phyloP scores from a whole-genome alignment of 371 early-diverging fungal species.

The Mortierella sp. region DNA sequence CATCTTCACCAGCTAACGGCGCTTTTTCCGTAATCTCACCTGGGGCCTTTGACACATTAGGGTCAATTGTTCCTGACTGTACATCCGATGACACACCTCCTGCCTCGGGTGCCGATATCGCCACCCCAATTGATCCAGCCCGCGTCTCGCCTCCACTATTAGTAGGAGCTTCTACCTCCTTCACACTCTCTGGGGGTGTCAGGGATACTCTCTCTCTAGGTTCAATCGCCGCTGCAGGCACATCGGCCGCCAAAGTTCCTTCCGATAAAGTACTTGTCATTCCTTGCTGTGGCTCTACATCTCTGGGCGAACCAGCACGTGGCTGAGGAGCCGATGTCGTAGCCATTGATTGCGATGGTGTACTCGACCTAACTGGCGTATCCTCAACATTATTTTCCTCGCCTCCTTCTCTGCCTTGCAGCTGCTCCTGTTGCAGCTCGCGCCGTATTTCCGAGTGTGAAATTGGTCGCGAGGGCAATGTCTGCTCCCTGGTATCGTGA shows the following conservation, averaged over 20 bases:
- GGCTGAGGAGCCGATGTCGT: not conserved
- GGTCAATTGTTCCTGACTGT: not conserved
- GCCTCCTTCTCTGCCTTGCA: not conserved
- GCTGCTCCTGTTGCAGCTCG: conserved; percentile 1
- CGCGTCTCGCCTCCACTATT: not conserved
- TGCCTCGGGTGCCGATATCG: not conserved
- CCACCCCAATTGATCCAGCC: not conserved
- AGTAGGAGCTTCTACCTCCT: not conserved
- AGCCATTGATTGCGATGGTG: not conserved
- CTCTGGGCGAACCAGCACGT: not conserved
- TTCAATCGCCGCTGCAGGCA: not conserved
- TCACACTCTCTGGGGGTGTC: not conserved
- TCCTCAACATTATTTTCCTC: not conserved
- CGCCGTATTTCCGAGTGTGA: not conserved
- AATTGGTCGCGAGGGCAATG: not conserved
- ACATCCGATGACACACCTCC: not conserved
- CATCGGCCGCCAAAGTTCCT: not conserved
- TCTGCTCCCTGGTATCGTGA: conserved; percentile 12
- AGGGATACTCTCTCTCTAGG: not conserved
- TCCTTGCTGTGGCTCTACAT: not conserved
- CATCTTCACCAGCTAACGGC: conserved; percentile 6
- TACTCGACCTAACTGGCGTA: not conserved
- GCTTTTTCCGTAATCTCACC: not conserved
- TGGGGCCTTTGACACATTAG: not conserved
- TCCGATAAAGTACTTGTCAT: not conserved